Percentiles rank a stretch among this genome's conserved stretches.
Conservation (phyloP, 768 basidiomycete genomes). For the Clavulina sp. region DNA sequence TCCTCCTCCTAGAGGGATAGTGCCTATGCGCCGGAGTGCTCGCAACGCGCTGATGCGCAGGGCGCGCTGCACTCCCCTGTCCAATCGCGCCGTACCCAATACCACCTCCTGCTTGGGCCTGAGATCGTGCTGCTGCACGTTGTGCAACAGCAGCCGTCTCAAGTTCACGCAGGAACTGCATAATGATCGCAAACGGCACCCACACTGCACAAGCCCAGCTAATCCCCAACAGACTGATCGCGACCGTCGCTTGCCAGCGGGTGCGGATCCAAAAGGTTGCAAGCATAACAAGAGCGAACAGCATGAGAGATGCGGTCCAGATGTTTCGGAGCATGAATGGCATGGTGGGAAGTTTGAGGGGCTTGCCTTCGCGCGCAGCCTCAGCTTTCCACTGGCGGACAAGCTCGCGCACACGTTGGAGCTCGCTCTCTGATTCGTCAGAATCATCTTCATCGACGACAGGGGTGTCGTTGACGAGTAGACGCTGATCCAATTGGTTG, state of each 20-base stretch:
- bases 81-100: constrained; percentile 19
- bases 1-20: constrained; percentile 1
- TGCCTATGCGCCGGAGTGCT: constrained; percentile 18
- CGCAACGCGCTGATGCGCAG: constrained; percentile 18
- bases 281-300: constrained; percentile 60
- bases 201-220: constrained; percentile 98
- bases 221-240: constrained; percentile 73
- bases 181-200: constrained; percentile 94
- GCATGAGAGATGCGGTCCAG: constrained; percentile 73
- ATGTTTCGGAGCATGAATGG: constrained; percentile 86
- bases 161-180: constrained; percentile 67
- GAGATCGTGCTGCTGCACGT: constrained; percentile 28
- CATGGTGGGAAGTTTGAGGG: constrained; percentile 66
- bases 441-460: constrained; percentile 38
- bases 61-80: constrained; percentile 21
- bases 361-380: constrained; percentile 54
- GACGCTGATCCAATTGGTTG: constrained; percentile 59
- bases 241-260: constrained; percentile 55
- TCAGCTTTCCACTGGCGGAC: constrained; percentile 76
- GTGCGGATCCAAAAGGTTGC: constrained; percentile 78
- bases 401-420: constrained; percentile 46
- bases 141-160: constrained; percentile 20
- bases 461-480: constrained; percentile 42
- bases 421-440: constrained; percentile 59
- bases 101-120: constrained; percentile 36